Evolutionary conservation across 2,329 filamentous ascomycete species (phyloP), one percentile per base, ranked within the genome.

Genomic region (Penicillium sp.): DNA sequence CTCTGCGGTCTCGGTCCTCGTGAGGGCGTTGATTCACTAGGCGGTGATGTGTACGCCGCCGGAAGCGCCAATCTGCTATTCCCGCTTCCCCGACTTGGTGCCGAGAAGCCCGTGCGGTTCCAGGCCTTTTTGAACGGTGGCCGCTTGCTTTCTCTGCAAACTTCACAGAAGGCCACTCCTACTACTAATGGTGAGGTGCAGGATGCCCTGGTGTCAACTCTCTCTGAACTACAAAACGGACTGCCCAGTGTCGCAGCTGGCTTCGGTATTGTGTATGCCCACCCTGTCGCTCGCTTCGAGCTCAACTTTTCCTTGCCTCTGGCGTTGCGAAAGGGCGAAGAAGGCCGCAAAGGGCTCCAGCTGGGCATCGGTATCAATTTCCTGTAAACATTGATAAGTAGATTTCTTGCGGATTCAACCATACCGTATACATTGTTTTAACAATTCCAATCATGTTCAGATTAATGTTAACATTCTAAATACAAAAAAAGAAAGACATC

Each of bases 281-380:
- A 97, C 70, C 93, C 93, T 0, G 89, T 93, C 21, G 94, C 94
- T 12, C 81, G 94, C 56, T 97, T 99, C 63, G 94, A 99, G 79
- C 81, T 99, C 66, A 99, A 99, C 77, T 96, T 99, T 73, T 92
- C 90, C 67, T 75, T 99, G 65, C 94, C 94, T 1, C 74, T 99
- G 58, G 88, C 93, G 19, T 75, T 91, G 69, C 84, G 94, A 58
- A 88, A 84, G 62, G 92, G 91, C 37, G 94, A 99, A 77, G 88
- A 94, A 67, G 88, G 86, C 17, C 86, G 93, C 55, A 99, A 99
- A 78, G 94, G 94, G 1, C 72, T 99, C 62, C 92, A 94, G 73
- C 88, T 99, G 68, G 94, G 94, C n/a, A 91, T 99, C 41, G 94
- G 94, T 50, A 92, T 99, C 71, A 95, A 90, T 78, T 97, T 99